Percentiles rank a stretch among this genome's conserved stretches.
phyloP scores from a whole-genome alignment of 2,329 filamentous ascomycete genomes.

The Raffaelea albimanens region DNA sequence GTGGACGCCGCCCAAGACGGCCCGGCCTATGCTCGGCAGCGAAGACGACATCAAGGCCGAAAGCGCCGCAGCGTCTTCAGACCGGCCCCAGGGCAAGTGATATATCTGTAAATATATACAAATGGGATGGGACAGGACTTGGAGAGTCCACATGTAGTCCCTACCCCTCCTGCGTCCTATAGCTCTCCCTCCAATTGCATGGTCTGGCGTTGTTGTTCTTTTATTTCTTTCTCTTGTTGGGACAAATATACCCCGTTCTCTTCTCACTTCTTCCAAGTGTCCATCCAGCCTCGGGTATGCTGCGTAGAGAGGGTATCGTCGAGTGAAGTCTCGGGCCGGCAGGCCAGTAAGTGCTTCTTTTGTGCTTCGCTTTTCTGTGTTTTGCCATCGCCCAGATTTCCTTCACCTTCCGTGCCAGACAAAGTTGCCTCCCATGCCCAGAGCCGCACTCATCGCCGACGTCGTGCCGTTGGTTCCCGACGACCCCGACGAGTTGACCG shows the following conservation, averaged over 20 bases:
- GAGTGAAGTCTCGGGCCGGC: no score
- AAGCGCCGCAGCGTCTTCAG: no score
- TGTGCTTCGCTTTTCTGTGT: background rate
- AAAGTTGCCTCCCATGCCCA: constrained; percentile 49
- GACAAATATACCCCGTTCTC: constrained; percentile 1
- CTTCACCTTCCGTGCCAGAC: constrained; percentile 36
- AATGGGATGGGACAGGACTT: no score
- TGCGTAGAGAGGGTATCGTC: no score
- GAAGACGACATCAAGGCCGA: no score
- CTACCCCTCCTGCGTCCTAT: no score
- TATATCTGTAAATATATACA: no score
- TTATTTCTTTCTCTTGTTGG: background rate
- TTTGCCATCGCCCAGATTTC: background rate
- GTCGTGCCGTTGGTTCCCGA: constrained; percentile 29
- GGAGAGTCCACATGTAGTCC: no score
- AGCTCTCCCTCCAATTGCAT: background rate
- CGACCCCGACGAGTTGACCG: constrained; percentile 57
- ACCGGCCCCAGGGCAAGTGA: no score
- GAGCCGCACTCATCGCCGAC: constrained; percentile 36
- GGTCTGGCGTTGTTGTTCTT: background rate
- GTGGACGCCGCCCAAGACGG: constrained; percentile 4
- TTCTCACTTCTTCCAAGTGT: background rate
- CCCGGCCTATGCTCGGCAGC: background rate
- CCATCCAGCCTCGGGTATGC: no score
- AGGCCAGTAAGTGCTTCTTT: background rate